Conservation (phyloP, 306 rosid genomes). For the Oemleria cerasiformis region DNA sequence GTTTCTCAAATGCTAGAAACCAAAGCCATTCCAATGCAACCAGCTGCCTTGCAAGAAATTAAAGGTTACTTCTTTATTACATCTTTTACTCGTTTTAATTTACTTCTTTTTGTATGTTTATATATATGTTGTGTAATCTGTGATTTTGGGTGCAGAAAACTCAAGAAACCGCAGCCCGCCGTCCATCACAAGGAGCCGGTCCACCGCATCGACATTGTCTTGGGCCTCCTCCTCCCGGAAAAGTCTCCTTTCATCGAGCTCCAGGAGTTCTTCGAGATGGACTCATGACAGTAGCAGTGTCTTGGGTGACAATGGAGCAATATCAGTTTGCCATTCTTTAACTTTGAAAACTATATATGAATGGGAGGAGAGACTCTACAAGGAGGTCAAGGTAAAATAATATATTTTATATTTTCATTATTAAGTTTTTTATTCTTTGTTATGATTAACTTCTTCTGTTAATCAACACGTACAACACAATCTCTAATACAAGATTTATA, state of each 20-base stretch:
- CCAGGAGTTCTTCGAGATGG: conserved; percentile 47
- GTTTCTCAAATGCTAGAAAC: conserved; percentile 73
- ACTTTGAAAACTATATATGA: conserved; percentile 72
- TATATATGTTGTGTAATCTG: neutral
- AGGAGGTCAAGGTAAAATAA: conserved; percentile 66
- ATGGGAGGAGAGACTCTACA: conserved; percentile 77
- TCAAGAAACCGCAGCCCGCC: conserved; percentile 52
- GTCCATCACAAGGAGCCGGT: conserved; percentile 59
- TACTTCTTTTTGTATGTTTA: no score
- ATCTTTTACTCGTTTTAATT: neutral
- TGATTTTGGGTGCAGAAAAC: conserved; percentile 50
- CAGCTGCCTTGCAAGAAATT: conserved; percentile 54
- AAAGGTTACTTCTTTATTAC: conserved; percentile 44
- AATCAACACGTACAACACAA: no score
- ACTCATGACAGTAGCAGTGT: conserved; percentile 54
- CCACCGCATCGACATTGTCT: conserved; percentile 45
- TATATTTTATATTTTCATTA: no score
- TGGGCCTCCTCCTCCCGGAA: conserved; percentile 54
- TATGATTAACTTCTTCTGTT: neutral
- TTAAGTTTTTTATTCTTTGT: neutral
- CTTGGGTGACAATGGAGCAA: conserved; percentile 61
- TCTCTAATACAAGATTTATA: no score
- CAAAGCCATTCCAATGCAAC: conserved; percentile 52
- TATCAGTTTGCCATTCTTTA: conserved; percentile 67
- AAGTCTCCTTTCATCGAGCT: conserved; percentile 44